Base-by-base conservation (phyloP, 257 asterid species). In the Ballota nigra region DNA sequence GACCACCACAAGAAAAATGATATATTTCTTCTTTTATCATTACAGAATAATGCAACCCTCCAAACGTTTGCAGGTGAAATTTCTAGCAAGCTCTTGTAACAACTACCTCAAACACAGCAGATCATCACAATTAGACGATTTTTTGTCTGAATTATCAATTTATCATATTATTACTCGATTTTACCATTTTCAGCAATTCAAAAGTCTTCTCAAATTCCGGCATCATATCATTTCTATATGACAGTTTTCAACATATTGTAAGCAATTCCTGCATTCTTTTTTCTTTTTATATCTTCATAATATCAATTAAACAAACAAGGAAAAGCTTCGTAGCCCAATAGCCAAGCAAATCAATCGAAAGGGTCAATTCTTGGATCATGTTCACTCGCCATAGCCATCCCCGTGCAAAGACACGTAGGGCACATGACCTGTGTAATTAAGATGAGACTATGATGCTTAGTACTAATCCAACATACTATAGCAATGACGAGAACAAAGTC, bases 351-450 rank as follows among this genome's bases (percentile, higher is more conserved):
- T 85, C 72, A 85, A 76, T 91, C 97, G 40, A 91, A 91, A 19
- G 98, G 98, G 72, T 92, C 98, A 43, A 90, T 88, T 51, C 98
- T 86, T 7, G 97, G 96, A 64, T 90, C 96, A 49, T 92, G 98
- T 83, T 92, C 98, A 19, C 95, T 92, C 11, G 98, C 97, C 97
- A 92, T 90, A 51, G 93, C 97, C 97, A 90, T 92, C 67, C 98
- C 96, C 1, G 98, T 92, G 83, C 98, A 92, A 64, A 92, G 97
- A 80, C 98, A 92, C 0, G 97, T 90, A 23, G 97, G 98, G 77
- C 97, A 91, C 98, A 94, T 91, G 19, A 94, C 97, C 96, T 91
- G 55, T 45, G 53, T 68, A 63, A 57, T 22, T 65, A 55, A 74
- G 34, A 69, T 9, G 38, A 43, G 20, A 38, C 15, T 6, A 55